phyloP scores from a whole-genome alignment of 208 protist genomes.

The Naegleria fowleri region DNA sequence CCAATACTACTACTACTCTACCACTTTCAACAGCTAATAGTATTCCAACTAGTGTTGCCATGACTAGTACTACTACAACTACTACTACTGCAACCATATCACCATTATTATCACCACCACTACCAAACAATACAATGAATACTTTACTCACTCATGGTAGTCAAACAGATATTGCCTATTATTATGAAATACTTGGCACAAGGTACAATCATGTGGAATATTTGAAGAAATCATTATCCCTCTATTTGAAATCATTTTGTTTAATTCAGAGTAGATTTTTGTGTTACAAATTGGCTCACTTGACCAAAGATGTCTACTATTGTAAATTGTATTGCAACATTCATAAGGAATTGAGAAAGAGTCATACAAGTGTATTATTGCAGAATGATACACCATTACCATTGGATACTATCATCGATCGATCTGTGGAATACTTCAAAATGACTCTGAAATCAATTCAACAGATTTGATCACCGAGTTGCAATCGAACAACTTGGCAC shows the following conservation, averaged over 20 bases:
- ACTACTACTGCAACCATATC: too few relatives aligned
- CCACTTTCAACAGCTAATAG: too few relatives aligned
- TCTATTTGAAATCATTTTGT: not conserved
- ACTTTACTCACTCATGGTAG: not conserved
- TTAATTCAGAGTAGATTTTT: not conserved
- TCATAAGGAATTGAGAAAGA: not conserved
- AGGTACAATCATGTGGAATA: not conserved
- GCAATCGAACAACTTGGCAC: too few relatives aligned
- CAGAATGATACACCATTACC: not conserved
- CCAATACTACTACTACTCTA: too few relatives aligned
- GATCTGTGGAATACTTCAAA: not conserved
- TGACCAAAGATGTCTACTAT: not conserved
- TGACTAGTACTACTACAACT: too few relatives aligned
- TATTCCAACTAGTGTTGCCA: too few relatives aligned
- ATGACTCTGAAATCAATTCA: not conserved
- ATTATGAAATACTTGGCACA: not conserved
- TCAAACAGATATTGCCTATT: not conserved
- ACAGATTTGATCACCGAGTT: too few relatives aligned
- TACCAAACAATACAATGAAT: too few relatives aligned
- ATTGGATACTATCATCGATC: not conserved
- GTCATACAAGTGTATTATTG: not conserved
- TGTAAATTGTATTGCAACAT: not conserved
- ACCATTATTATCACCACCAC: too few relatives aligned
- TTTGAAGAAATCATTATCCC: not conserved
- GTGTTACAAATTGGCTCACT: not conserved